phyloP scores from a whole-genome alignment of 768 basidiomycete genomes.

The Lentinula lateritia region DNA sequence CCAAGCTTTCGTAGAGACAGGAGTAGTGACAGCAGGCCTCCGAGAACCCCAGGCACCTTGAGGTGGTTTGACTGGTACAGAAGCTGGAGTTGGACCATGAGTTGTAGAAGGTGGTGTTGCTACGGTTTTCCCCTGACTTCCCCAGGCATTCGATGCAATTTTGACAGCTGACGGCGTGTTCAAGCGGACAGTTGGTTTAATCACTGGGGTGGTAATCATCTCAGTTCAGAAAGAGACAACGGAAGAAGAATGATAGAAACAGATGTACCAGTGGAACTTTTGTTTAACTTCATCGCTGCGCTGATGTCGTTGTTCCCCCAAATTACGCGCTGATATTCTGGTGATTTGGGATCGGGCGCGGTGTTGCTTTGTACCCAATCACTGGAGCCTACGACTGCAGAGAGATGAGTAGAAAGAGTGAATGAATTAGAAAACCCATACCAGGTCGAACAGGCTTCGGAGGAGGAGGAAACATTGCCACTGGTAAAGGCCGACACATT shows the following conservation, averaged over 20 bases:
- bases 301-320: neutral
- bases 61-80: neutral
- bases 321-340: neutral
- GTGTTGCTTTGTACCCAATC: neutral
- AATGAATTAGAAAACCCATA: neutral
- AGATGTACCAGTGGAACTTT: neutral
- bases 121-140: neutral
- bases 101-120: neutral
- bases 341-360: neutral
- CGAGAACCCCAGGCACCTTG: conserved; percentile 1
- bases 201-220: neutral
- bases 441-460: neutral
- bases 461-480: neutral
- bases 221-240: neutral
- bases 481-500: neutral
- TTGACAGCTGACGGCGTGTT: neutral
- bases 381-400: conserved; percentile 1
- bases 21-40: neutral
- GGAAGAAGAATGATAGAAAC: neutral
- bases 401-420: neutral
- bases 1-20: neutral
- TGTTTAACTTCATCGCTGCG: neutral
- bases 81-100: neutral
- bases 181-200: neutral
- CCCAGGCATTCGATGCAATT: neutral